phyloP scores from a whole-genome alignment of 1,284 basidiomycete species.

The Malassezia psittaci region DNA sequence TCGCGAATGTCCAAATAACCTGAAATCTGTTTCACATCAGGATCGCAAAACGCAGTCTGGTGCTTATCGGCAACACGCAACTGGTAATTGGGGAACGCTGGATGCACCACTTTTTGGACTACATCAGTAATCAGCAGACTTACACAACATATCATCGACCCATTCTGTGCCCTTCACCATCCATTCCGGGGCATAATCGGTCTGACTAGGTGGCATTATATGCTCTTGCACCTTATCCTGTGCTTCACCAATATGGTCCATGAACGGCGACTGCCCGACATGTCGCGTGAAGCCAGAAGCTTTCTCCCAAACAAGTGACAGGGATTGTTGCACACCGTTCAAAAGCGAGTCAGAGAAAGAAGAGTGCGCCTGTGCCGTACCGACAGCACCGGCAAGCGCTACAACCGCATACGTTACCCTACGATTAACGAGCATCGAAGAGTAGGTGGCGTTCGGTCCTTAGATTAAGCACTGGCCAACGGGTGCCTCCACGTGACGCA shows the following conservation, averaged over 20 bases:
- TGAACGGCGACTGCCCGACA: not conserved
- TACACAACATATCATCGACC: constrained; percentile 6
- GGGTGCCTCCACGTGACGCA: not conserved
- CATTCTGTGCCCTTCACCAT: constrained; percentile 1
- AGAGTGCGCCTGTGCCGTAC: not conserved
- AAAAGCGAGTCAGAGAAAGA: not conserved
- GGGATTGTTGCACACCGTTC: not conserved
- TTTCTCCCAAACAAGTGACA: not conserved
- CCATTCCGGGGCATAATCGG: not conserved
- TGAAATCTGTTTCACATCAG: constrained; percentile 71
- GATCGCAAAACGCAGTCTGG: constrained; percentile 58
- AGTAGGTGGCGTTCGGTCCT: not conserved
- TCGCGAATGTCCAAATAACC: constrained; percentile 74
- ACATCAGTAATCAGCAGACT: not conserved
- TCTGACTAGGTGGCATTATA: not conserved
- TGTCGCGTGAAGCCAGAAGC: not conserved
- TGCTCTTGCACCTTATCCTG: not conserved
- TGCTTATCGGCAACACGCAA: constrained; percentile 56
- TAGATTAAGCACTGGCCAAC: too few species aligned
- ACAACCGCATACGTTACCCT: not conserved
- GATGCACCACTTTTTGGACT: constrained; percentile 67
- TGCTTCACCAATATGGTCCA: not conserved
- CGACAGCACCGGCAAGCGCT: not conserved
- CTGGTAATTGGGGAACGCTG: constrained; percentile 60
- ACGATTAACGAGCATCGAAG: not conserved